phyloP scores from a whole-genome alignment of 495 filamentous ascomycete genomes.

The Lepidopterella palustris region DNA sequence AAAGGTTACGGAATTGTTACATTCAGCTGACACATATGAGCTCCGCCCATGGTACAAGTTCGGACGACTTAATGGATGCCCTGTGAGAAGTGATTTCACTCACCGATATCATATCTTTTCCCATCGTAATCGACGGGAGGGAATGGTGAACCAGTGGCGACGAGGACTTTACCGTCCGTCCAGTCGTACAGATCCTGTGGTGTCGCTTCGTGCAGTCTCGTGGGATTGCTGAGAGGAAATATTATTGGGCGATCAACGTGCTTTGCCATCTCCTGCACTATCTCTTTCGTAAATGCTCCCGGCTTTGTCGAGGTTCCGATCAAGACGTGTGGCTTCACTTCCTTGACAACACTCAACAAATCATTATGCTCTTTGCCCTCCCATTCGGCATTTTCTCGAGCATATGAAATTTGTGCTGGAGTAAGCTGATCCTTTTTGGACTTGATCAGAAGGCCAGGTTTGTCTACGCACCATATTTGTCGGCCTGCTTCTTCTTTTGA shows the following conservation, averaged over 20 bases:
- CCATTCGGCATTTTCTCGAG: constrained; percentile 61
- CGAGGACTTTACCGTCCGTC: constrained; percentile 72
- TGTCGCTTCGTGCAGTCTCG: constrained; percentile 72
- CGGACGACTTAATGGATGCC: no score
- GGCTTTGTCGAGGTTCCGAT: constrained; percentile 81
- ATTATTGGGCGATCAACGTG: constrained; percentile 73
- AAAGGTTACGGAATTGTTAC: constrained; percentile 86
- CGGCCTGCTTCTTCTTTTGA: constrained; percentile 67
- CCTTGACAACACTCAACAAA: constrained; percentile 59
- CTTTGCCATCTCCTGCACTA: constrained; percentile 72
- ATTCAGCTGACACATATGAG: constrained; percentile 53
- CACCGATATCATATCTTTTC: constrained; percentile 56
- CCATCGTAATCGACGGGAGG: constrained; percentile 65
- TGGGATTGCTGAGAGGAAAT: constrained; percentile 83
- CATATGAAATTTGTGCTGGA: constrained; percentile 59
- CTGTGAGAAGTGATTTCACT: constrained; percentile 9
- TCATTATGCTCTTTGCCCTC: constrained; percentile 46
- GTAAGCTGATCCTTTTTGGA: constrained; percentile 56
- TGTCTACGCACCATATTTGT: constrained; percentile 87
- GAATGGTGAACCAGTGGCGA: constrained; percentile 83
- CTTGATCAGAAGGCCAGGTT: constrained; percentile 66
- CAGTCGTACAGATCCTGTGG: constrained; percentile 71
- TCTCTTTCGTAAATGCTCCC: constrained; percentile 67
- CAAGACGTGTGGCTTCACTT: constrained; percentile 72
- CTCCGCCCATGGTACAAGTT: background rate